A percentile compares a stretch with the other conserved stretches of the same genome.
phyloP scores from a whole-genome alignment of 1,139 yeast genomes.

The Saccharomycopsis hybrid region DNA sequence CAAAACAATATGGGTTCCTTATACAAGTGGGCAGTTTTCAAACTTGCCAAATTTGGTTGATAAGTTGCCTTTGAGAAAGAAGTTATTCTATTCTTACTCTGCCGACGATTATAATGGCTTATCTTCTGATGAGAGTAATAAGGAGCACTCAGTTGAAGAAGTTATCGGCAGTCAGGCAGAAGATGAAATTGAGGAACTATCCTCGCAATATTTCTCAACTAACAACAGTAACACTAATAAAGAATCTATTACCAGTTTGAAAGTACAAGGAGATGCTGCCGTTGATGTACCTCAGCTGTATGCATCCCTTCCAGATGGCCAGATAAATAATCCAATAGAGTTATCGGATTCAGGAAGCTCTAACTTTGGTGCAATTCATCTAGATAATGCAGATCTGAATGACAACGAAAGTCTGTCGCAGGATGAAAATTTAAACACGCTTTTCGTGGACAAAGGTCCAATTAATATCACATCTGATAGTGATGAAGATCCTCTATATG shows the following conservation, averaged over 20 bases:
- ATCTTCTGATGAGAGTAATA: constrained; percentile 1
- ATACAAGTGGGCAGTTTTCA: constrained; percentile 30
- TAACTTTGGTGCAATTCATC: constrained; percentile 3
- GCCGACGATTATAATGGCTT: constrained; percentile 15
- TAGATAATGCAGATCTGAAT: not conserved
- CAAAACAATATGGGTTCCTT: constrained; percentile 37
- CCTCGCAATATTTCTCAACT: not conserved
- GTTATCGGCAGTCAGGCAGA: not conserved
- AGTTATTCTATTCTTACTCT: constrained; percentile 27
- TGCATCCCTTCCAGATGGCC: no score
- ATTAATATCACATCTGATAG: no score
- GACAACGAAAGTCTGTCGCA: not conserved
- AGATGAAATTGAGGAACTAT: not conserved
- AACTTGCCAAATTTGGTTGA: constrained; percentile 31
- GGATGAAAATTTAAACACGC: not conserved
- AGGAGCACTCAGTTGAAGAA: not conserved
- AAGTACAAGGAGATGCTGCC: no score
- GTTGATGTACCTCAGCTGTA: no score
- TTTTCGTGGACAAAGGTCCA: constrained; percentile 5
- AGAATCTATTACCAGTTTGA: not conserved
- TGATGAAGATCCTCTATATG: no score
- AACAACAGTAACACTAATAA: not conserved
- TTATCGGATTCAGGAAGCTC: constrained; percentile 14
- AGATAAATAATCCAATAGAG: not conserved
- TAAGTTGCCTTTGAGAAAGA: constrained; percentile 26